Conservation (phyloP, 2,329 filamentous ascomycete genomes). For the Botrytis cinerea region DNA sequence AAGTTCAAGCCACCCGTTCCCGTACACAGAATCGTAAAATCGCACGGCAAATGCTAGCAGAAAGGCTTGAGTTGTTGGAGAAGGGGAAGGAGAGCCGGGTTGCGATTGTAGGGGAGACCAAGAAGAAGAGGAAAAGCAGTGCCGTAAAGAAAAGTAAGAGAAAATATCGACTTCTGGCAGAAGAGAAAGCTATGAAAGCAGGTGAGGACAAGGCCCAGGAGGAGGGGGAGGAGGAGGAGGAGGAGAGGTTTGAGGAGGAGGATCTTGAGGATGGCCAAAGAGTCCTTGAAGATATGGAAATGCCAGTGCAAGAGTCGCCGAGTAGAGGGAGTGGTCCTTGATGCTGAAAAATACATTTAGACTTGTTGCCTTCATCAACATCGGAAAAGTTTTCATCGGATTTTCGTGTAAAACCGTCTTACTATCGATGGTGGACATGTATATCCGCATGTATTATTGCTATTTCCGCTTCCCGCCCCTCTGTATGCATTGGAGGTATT, state of each 20-base stretch:
- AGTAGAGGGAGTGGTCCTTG: neutral
- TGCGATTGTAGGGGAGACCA: constrained; percentile 62
- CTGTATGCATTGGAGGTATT: neutral
- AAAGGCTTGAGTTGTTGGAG: constrained; percentile 63
- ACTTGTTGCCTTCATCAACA: neutral
- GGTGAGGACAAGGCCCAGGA: constrained; percentile 29
- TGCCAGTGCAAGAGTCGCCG: neutral
- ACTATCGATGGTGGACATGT: constrained; percentile 3
- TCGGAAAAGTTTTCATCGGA: too few species aligned
- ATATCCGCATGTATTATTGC: neutral
- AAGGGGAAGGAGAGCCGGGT: constrained; percentile 71
- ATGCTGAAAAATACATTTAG: neutral
- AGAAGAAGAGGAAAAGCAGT: constrained; percentile 71
- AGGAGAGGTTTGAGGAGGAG: neutral
- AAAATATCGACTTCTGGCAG: constrained; percentile 67
- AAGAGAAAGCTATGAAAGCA: constrained; percentile 34
- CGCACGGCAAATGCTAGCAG: constrained; percentile 67
- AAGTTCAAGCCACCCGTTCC: constrained; percentile 88
- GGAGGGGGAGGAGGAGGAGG: neutral
- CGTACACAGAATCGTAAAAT: constrained; percentile 84
- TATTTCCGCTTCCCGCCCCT: neutral
- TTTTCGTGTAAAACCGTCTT: neutral
- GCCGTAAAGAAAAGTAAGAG: constrained; percentile 77
- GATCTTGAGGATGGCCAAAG: neutral
- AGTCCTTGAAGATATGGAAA: neutral